Evolutionary conservation across 805 yeast species (phyloP), one percentile per base, ranked within the genome.

Genomic region (Diddensiella caesifluorescens): DNA sequence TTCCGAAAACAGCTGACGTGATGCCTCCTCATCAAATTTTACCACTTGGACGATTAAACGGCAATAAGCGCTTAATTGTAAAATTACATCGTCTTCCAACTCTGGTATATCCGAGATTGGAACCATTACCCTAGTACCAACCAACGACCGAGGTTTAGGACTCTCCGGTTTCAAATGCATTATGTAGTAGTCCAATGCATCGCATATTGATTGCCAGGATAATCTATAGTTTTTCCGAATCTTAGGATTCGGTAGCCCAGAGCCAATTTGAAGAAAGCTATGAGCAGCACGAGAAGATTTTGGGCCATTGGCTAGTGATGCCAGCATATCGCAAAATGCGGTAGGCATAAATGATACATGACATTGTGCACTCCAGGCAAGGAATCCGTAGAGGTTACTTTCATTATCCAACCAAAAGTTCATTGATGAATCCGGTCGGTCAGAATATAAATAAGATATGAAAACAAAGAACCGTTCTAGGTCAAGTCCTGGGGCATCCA

Each of bases 351-450:
- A 67, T 1, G 61, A 49, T 12, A 86, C 86, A 47, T 80, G 87
- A 53, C 84, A 79, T 45, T 77, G 78, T 2, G 92, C 70, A 0
- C 95, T 94, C 97, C 97, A 92, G 42, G 75, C 76, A 30, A 90
- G 68, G 50, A 92, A 89, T 0, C 95, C 97, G 54, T 76, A 71
- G 1, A 86, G 68, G 44, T 79, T 79, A 10, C 81, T 74, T 40
- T 73, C 78, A 15, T 74, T 66, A 48, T 82, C 85, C 9, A 62
- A 59, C 95, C 95, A 89, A 55, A 85, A 83, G 5, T 39, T 41
- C 9, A 65, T 62, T 1, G 69, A 54, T 10, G 83, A 73, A 0
- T 72, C 71, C 0, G 80, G 77, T 43, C 95, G 69, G 13, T 74
- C 70, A 21, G 73, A 66, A 58, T 82, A 88, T 5, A 86, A 69